Evolutionary conservation across 2,329 filamentous ascomycete species (phyloP), one percentile per base, ranked within the genome.

Genomic region (Phialophora tarda): DNA sequence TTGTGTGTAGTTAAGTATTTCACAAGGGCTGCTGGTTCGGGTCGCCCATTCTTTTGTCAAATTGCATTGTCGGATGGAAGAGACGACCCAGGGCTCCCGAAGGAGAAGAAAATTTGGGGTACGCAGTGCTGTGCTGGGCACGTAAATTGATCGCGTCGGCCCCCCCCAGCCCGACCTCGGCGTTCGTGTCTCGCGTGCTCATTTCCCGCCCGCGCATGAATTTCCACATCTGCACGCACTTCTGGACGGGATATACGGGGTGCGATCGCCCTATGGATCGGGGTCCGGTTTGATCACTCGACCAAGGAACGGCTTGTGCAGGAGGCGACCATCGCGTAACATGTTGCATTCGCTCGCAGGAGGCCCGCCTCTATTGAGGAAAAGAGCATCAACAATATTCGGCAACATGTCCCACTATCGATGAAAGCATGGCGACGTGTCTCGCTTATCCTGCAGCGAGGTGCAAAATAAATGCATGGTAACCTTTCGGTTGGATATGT

Each of bases 171-270:
- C 47, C 47, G 21, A 50, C n/a, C 48, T 28, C 48, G 21, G 48
- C 48, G 21, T 12, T 51, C 23, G 48, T 51, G 48, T 51, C 48
- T 51, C 48, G 48, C 48, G 48, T 51, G 48, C 48, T 51, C 48
- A 51, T 24, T 51, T 51, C 24, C 48, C 10, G 24, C 8, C 24
- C 48, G 21, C 48, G 10, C 21, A 51, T 51, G 14, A 51, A 51
- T 51, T 51, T 51, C 48, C 48, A 51, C 48, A 51, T 51, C 48
- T 51, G 48, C 48, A 28, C 48, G 24, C 48, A 51, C 48, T 51
- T 51, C 10, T 51, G 48, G 48, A 28, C 14, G 23, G 23, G 23
- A 23, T 11, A 23, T 50, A 23, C 21, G 21, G 47, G n/a, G 5
- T n/a, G 48, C 10, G 21, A 51, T 23, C 23, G 48, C 14, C 21